Evolutionary conservation across 1,284 basidiomycete genomes (phyloP), one percentile per base, ranked within the genome.

Genomic region (Ganoderma resinaceum): DNA sequence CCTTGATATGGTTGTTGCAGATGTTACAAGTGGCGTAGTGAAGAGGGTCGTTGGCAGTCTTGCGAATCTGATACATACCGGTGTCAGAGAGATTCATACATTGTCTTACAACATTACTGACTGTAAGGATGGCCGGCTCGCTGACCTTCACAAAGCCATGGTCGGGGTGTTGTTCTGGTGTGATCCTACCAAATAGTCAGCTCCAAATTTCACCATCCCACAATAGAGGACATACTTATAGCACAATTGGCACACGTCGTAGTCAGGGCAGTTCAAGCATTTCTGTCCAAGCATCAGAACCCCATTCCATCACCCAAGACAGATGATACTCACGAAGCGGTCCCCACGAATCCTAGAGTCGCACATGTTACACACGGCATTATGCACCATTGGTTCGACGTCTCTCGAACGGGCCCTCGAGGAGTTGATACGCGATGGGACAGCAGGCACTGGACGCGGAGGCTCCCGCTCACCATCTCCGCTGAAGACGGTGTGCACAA

Each of bases 141-240:
- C 80, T 79, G 14, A 96, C 80, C 77, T 86, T 90, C 38, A 93
- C 90, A 76, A 96, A 96, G 8, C 86, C 83, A 78, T 97, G 95
- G 33, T 79, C 76, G 1, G 95, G 95, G 78, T 97, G 95, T 62
- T 93, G 91, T 70, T 90, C 87, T 9, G 80, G 72, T 0, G 87
- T 88, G 70, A 96, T 91, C 67, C 86, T 90, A 62, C 12, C 61
- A 58, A 16, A 67, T 11, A 49, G 43, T 63, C 18, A n/a, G 33
- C 37, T 23, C 61, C 8, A 52, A 5, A 20, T 16, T n/a, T 5
- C 18, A 14, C 29, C 7, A 12, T n/a, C 14, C 35, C 8, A 16
- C 33, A 12, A 2, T n/a, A 7, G 49, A 59, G 61, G 3, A 74
- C 81, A 63, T 75, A 89, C 88, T 81, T 82, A 77, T 92, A 93